phyloP scores from a whole-genome alignment of 768 basidiomycete genomes.

The Gelatoporia subvermispora region DNA sequence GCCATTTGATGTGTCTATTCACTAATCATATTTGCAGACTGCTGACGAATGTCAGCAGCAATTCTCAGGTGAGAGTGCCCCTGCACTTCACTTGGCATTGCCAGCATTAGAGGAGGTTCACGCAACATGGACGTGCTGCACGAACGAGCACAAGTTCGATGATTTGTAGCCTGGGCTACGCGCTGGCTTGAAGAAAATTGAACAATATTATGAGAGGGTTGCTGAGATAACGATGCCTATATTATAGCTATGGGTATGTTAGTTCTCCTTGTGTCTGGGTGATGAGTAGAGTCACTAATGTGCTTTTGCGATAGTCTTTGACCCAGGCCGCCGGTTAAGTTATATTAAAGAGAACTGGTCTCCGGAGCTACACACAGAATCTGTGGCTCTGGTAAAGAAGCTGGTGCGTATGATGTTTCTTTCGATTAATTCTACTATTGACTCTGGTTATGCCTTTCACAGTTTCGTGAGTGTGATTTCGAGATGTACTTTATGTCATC shows the following conservation, averaged over 20 bases:
- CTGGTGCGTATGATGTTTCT: conserved; percentile 5
- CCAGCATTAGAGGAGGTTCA: conserved; percentile 26
- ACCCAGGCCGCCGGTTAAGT: conserved; percentile 5
- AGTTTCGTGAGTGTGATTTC: not conserved
- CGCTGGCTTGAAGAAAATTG: conserved; percentile 26
- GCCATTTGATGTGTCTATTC: no score
- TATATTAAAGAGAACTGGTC: conserved; percentile 18
- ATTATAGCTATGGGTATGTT: conserved; percentile 29
- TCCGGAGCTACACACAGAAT: not conserved
- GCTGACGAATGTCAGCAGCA: conserved; percentile 27
- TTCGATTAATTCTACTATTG: not conserved
- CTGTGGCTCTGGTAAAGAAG: conserved; percentile 1
- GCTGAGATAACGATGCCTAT: conserved; percentile 25
- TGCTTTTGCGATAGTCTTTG: no score
- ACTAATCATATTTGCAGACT: no score
- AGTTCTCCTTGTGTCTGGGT: not conserved
- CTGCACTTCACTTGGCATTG: conserved; percentile 23
- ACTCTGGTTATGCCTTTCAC: no score
- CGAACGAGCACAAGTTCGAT: conserved; percentile 10
- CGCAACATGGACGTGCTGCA: conserved; percentile 18
- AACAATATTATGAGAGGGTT: conserved; percentile 32
- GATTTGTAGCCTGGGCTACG: conserved; percentile 19
- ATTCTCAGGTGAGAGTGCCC: conserved; percentile 24
- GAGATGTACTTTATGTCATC: not conserved
- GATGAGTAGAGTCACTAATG: not conserved